phyloP scores from a whole-genome alignment of 768 basidiomycete genomes.

The Lactarius deliciosus region DNA sequence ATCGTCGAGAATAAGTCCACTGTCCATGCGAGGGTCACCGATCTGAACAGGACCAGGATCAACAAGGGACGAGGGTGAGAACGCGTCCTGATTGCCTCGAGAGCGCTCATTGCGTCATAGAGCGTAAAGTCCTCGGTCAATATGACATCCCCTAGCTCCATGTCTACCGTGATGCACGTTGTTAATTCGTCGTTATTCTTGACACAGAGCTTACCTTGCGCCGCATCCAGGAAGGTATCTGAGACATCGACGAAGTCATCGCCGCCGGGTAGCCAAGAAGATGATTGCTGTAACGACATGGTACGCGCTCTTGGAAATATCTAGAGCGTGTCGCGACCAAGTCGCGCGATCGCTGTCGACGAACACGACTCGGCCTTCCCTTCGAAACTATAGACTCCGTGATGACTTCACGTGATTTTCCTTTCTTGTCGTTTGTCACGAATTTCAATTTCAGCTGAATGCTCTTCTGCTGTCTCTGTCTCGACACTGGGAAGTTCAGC shows the following conservation, averaged over 20 bases:
- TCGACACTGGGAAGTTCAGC: too few species aligned
- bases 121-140: constrained; percentile 70
- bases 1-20: constrained; percentile 54
- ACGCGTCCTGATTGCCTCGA: constrained; percentile 58
- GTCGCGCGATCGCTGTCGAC: constrained; percentile 8
- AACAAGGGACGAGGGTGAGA: constrained; percentile 26
- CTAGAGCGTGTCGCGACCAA: constrained; percentile 12
- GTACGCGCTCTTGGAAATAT: background rate
- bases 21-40: constrained; percentile 87
- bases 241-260: constrained; percentile 66
- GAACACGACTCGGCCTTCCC: background rate
- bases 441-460: background rate
- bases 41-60: constrained; percentile 51
- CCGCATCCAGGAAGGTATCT: constrained; percentile 56
- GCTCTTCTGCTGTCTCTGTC: too few species aligned
- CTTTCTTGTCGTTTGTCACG: background rate
- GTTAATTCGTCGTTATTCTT: background rate
- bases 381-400: background rate
- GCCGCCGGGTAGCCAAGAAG: constrained; percentile 48
- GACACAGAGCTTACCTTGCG: constrained; percentile 47
- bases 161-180: constrained; percentile 42
- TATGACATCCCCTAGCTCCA: constrained; percentile 62
- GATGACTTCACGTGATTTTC: constrained; percentile 1
- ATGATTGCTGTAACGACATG: constrained; percentile 12
- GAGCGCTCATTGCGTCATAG: constrained; percentile 91